Percentiles rank a stretch among this genome's conserved stretches.
phyloP scores from a whole-genome alignment of 768 basidiomycete genomes.

The Hygrophorus pudorinus region DNA sequence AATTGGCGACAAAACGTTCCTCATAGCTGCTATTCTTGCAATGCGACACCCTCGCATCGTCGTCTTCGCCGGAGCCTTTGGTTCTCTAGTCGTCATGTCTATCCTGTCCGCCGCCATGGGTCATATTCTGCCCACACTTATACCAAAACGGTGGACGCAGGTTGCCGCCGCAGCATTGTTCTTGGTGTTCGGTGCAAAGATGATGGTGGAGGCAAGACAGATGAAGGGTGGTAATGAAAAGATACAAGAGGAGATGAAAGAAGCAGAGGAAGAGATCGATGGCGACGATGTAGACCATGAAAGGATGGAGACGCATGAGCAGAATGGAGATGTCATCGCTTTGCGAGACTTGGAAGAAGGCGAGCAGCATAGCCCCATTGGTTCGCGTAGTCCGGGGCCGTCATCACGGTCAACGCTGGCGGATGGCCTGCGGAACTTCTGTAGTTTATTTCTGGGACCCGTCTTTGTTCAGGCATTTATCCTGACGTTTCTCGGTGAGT shows the following conservation, averaged over 20 bases:
- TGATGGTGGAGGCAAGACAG: conserved; percentile 74
- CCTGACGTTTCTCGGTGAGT: conserved; percentile 96
- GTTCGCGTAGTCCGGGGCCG: conserved; percentile 7
- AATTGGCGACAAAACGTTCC: conserved; percentile 95
- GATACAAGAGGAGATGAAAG: conserved; percentile 89
- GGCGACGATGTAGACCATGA: conserved; percentile 56
- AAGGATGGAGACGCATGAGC: conserved; percentile 25
- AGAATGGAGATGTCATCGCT: conserved; percentile 36
- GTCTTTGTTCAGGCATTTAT: conserved; percentile 94
- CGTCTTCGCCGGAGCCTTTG: conserved; percentile 86
- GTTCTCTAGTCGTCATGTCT: conserved; percentile 87
- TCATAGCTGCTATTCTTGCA: conserved; percentile 75
- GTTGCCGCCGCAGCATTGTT: conserved; percentile 73
- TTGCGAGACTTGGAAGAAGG: conserved; percentile 76
- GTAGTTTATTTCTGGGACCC: conserved; percentile 74
- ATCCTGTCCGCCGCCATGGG: conserved; percentile 91
- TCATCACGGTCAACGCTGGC: conserved; percentile 16
- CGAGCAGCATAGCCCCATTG: background rate
- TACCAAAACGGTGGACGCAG: conserved; percentile 66
- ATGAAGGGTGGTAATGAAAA: conserved; percentile 77
- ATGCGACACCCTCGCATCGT: conserved; percentile 83
- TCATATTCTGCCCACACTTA: conserved; percentile 74
- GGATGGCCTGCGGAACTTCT: conserved; percentile 76
- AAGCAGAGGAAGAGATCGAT: conserved; percentile 93
- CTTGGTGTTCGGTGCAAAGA: conserved; percentile 81